Evolutionary conservation across 1,139 yeast genomes (phyloP).

Genomic region (Geotrichum bryndzae): DNA sequence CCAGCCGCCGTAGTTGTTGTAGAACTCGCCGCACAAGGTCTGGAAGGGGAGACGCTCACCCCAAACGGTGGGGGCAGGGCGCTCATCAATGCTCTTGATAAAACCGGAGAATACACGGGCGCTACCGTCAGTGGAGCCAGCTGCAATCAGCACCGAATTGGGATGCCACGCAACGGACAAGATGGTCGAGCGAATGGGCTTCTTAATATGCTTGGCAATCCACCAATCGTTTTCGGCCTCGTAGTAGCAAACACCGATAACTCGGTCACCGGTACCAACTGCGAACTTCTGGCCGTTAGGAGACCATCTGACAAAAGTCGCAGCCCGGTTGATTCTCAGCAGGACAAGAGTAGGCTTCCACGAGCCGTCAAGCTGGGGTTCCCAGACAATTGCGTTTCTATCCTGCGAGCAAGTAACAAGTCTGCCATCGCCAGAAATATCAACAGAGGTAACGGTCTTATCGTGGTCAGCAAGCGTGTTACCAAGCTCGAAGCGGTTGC

Average conservation of each 20-base stretch:
- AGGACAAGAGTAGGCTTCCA: conserved; percentile 88
- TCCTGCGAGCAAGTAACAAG: conserved; percentile 97
- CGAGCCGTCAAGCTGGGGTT: conserved; percentile 52
- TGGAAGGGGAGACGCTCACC: conserved; percentile 95
- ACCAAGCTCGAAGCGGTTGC: conserved; percentile 42
- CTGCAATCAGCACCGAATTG: conserved; percentile 78
- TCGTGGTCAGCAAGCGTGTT: conserved; percentile 79
- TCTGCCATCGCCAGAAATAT: conserved; percentile 80
- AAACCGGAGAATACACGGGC: conserved; percentile 91
- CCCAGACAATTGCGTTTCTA: conserved; percentile 97
- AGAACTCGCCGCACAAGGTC: conserved; percentile 81
- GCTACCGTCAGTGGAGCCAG: conserved; percentile 94
- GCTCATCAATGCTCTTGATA: conserved; percentile 80
- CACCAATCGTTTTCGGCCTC: conserved; percentile 98
- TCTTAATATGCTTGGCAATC: conserved; percentile 94
- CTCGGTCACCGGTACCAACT: conserved; percentile 92
- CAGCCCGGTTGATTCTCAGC: conserved; percentile 88
- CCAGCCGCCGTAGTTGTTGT: conserved; percentile 79
- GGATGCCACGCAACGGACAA: conserved; percentile 91
- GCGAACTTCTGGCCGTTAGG: conserved; percentile 92
- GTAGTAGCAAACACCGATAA: conserved; percentile 91
- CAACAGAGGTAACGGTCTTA: conserved; percentile 91
- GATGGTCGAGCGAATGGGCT: conserved; percentile 84
- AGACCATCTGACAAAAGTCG: conserved; percentile 90
- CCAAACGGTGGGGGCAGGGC: conserved; percentile 81